Evolutionary conservation across 2,329 filamentous ascomycete species (phyloP), one percentile per base, ranked within the genome.

Genomic region (Rutstroemia sydowiana): DNA sequence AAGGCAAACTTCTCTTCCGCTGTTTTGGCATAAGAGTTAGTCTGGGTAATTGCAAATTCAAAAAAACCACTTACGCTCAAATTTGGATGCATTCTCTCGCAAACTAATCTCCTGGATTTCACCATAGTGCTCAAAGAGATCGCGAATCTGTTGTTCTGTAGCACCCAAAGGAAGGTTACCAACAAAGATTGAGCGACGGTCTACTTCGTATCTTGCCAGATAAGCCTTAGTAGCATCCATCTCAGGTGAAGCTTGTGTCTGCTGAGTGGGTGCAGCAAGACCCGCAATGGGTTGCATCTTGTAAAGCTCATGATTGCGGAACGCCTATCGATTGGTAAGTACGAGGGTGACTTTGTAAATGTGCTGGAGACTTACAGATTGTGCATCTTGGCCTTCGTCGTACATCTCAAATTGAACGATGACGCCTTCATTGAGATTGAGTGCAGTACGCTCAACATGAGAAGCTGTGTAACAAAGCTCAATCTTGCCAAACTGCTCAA

Each of bases 391-490:
- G 21, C 66, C 68, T 3, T 73, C 67, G 53, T 81, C 75, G 45
- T 77, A 82, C 56, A 69, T 70, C 37, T 69, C 65, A 55, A 75
- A 82, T 23, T 74, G 70, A 28, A 79, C 71, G 5, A 78, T 57
- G 1, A 78, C 68, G 10, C 63, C 64, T 41, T 63, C 63, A 13
- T 57, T 56, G 41, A 66, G 57, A n/a, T 63, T 61, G 44, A 65
- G 56, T 36, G 55, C 44, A 32, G 57, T 56, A 42, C 59, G 60
- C 49, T 66, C 65, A 36, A 62, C 40, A 16, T 48, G 41, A 21
- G 52, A 54, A 16, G 59, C 61, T 34, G 36, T 53, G 46, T 61
- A 59, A 45, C 61, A 59, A 40, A 55, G 54, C 11, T 56, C 57
- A 18, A 82, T 65, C 0, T 69, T 60, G 1, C 79, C 78, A 48